Evolutionary conservation across 2,329 filamentous ascomycete genomes (phyloP), one percentile per base, ranked within the genome.

Genomic region (Fusarium bactridioides): DNA sequence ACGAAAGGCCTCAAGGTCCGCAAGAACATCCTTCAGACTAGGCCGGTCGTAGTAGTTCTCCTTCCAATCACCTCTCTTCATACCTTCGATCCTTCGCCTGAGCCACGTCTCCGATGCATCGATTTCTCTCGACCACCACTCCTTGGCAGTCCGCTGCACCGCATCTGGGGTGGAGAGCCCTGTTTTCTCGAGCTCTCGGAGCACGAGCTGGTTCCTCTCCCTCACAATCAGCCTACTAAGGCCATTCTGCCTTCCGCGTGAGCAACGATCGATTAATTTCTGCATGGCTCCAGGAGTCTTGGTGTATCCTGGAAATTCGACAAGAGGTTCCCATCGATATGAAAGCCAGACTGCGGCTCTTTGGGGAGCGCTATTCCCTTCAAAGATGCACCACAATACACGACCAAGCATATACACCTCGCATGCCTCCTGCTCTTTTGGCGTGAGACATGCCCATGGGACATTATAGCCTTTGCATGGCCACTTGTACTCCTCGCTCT

Each of bases 381-480:
- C 89, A 63, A 90, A 90, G 21, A 90, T 85, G 75, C 89, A 90
- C 88, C 88, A 91, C 51, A 91, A 80, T 31, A 89, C 82, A 43
- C 88, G 84, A 10, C 88, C 89, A 21, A 91, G 84, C 88, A 90
- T 90, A 79, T 90, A 91, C 3, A 89, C 88, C 77, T 89, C 86
- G 25, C 88, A 88, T 0, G 85, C 82, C 74, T 90, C 89, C 70
- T 88, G 86, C 71, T 90, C 88, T 7, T 67, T 67, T 3, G 79
- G 77, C 19, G 81, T 84, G n/a, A 90, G 82, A 58, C 84, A 86
- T 9, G 85, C 81, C 88, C 88, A 91, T 8, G 88, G 80, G 12
- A 88, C 80, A 71, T 90, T 89, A 80, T 88, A 90, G 40, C 87
- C 86, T 40, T 79, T 65, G 6, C 79, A 76, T 1, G 86, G 86